Percentiles rank a stretch among this genome's conserved stretches.
Conservation (phyloP, 495 filamentous ascomycete genomes). For the Endocarpon pusillum region DNA sequence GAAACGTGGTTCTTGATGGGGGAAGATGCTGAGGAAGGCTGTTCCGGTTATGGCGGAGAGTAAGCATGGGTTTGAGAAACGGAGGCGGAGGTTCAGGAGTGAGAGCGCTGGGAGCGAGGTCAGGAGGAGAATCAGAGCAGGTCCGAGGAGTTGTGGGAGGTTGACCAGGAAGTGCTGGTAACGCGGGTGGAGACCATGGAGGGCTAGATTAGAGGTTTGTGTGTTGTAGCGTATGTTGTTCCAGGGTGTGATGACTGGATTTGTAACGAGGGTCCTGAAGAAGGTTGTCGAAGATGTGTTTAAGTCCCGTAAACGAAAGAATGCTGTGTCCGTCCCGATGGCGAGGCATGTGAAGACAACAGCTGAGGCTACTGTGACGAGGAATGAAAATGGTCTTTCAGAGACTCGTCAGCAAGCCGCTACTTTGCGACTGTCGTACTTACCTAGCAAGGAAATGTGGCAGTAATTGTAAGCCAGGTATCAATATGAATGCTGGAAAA, state of each 20-base stretch:
- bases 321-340: constrained; percentile 64
- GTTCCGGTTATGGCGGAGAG: constrained; percentile 72
- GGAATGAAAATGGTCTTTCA: constrained; percentile 48
- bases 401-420: constrained; percentile 6
- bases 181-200: constrained; percentile 81
- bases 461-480: constrained; percentile 64
- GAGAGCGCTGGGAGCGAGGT: constrained; percentile 40
- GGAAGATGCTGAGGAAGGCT: constrained; percentile 61
- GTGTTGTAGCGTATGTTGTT: constrained; percentile 89
- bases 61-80: constrained; percentile 19
- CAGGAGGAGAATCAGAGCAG: constrained; percentile 48
- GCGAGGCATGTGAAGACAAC: constrained; percentile 50
- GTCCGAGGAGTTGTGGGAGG: constrained; percentile 79
- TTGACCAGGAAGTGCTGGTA: constrained; percentile 82
- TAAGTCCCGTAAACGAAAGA: constrained; percentile 43
- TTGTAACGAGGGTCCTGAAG: constrained; percentile 27
- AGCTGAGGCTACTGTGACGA: constrained; percentile 40
- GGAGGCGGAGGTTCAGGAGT: constrained; percentile 12
- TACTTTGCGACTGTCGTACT: constrained; percentile 10
- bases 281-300: constrained; percentile 30
- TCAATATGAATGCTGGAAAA: constrained; percentile 76
- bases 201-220: constrained; percentile 54
- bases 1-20: constrained; percentile 92
- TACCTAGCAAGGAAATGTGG: constrained; percentile 74
- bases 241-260: constrained; percentile 68